phyloP scores from a whole-genome alignment of 495 filamentous ascomycete genomes.

The Lophiostoma macrostomum region DNA sequence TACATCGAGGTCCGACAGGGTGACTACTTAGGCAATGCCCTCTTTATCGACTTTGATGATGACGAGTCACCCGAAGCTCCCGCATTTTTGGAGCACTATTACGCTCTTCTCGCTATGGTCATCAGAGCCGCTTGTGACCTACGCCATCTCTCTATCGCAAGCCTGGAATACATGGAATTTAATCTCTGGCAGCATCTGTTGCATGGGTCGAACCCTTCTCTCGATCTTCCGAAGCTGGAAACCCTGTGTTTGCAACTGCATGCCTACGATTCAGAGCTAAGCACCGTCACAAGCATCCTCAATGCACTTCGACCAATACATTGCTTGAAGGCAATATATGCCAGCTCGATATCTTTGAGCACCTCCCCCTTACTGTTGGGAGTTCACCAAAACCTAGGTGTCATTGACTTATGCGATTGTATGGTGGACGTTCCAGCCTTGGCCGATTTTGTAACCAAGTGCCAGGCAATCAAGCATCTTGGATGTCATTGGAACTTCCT shows the following conservation, averaged over 20 bases:
- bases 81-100: constrained; percentile 4
- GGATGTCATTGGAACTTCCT: constrained; percentile 8
- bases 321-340: neutral
- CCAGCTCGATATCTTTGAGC: neutral
- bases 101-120: neutral
- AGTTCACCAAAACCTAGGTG: neutral
- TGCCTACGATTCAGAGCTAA: neutral
- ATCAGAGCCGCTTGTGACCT: neutral
- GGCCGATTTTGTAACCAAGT: neutral
- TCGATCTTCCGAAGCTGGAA: constrained; percentile 4
- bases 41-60: constrained; percentile 2
- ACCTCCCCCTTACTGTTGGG: neutral
- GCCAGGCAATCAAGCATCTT: constrained; percentile 4
- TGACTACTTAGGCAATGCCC: constrained; percentile 6
- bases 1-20: constrained; percentile 14
- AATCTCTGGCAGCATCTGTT: constrained; percentile 8
- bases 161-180: neutral
- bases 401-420: neutral
- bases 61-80: neutral
- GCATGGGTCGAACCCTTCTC: too few relatives aligned
- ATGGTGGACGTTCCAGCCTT: constrained; percentile 5
- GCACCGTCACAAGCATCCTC: neutral
- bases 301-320: neutral
- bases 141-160: constrained; percentile 1
- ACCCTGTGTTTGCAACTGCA: constrained; percentile 10